phyloP scores from a whole-genome alignment of 208 protist species.

The Lotmaria passim region DNA sequence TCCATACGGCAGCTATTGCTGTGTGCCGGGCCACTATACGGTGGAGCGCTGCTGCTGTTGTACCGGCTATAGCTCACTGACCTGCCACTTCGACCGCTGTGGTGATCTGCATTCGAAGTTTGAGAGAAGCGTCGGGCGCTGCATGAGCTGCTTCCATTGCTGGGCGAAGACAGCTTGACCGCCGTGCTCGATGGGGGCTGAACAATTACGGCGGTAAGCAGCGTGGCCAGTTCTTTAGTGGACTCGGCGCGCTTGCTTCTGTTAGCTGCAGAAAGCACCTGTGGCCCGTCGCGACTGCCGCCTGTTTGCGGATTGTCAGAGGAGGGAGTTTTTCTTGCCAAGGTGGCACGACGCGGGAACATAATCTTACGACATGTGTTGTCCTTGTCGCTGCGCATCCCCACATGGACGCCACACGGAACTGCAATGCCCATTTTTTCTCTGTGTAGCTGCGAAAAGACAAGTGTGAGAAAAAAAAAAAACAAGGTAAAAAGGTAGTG shows the following conservation, averaged over 20 bases:
- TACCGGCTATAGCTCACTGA: no score
- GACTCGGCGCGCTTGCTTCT: no score
- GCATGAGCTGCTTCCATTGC: background rate
- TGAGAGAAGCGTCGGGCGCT: background rate
- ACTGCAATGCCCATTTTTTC: slow-evolving; percentile 19
- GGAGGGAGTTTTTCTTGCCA: no score
- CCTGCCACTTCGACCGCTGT: background rate
- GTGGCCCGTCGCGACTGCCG: no score
- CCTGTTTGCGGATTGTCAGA: no score
- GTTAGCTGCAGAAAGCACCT: no score
- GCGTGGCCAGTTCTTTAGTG: no score
- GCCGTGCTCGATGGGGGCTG: no score
- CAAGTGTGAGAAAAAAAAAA: background rate
- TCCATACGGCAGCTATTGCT: background rate
- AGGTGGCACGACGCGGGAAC: no score
- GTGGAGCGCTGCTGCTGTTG: no score
- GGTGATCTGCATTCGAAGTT: background rate
- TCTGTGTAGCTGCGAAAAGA: background rate
- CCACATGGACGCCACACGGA: background rate
- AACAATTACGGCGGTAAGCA: no score
- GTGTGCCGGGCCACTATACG: background rate
- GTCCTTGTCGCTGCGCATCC: background rate
- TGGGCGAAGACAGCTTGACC: no score
- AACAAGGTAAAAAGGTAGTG: background rate
- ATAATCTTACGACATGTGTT: background rate